Evolutionary conservation across 2,329 filamentous ascomycete species (phyloP).

Genomic region (Aspergillus caelatus): DNA sequence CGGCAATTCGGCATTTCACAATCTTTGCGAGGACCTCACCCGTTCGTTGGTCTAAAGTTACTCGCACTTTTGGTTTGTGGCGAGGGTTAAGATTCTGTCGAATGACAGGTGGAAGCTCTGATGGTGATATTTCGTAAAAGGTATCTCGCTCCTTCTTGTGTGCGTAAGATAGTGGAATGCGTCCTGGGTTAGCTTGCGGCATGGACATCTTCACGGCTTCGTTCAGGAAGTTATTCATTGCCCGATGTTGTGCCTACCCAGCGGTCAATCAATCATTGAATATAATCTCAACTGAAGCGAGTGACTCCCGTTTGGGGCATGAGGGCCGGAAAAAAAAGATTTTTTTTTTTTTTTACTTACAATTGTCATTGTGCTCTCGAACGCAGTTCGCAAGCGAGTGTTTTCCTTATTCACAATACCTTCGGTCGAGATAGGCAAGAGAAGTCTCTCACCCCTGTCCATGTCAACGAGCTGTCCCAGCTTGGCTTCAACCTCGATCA

Average conservation of each 20-base stretch:
- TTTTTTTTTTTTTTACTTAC: slow-evolving; percentile 52
- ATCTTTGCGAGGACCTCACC: slow-evolving; percentile 76
- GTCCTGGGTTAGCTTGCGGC: slow-evolving; percentile 39
- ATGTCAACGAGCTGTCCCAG: slow-evolving; percentile 79
- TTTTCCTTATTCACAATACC: slow-evolving; percentile 66
- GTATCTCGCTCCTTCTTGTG: slow-evolving; percentile 82
- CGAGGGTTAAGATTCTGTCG: slow-evolving; percentile 62
- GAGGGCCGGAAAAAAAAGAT: slow-evolving; percentile 4
- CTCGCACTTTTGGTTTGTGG: slow-evolving; percentile 67
- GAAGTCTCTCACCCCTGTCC: slow-evolving; percentile 69
- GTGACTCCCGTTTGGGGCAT: not conserved
- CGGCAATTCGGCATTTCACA: slow-evolving; percentile 84
- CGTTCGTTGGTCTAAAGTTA: slow-evolving; percentile 76
- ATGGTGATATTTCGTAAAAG: slow-evolving; percentile 74
- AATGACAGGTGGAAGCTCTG: slow-evolving; percentile 66
- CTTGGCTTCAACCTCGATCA: slow-evolving; percentile 94
- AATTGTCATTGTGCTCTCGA: slow-evolving; percentile 88
- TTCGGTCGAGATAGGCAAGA: slow-evolving; percentile 69
- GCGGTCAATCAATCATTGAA: slow-evolving; percentile 19
- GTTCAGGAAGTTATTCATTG: slow-evolving; percentile 85
- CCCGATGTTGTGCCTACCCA: slow-evolving; percentile 72
- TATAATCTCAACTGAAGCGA: not conserved
- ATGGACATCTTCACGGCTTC: slow-evolving; percentile 59
- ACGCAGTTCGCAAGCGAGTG: slow-evolving; percentile 60
- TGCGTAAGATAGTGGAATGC: slow-evolving; percentile 66